These are phyloP conservation scores for Abrus pulchellus DNA, from an alignment of 306 rosid species.

Conservation along the genomic window DNA sequence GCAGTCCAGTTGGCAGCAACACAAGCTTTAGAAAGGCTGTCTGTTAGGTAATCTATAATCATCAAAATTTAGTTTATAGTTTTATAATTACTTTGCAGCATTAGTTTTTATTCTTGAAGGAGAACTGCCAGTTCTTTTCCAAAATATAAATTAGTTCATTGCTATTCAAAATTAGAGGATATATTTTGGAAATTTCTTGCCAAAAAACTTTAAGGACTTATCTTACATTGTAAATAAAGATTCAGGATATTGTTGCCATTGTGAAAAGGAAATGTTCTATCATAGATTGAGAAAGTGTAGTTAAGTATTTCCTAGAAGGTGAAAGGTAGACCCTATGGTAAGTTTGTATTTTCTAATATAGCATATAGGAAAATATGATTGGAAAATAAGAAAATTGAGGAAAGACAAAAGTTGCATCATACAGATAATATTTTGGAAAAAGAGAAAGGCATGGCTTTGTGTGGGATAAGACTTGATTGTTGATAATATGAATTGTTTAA, in stretches of 20 bases:
- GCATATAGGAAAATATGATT: not conserved
- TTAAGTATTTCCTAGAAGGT: slow-evolving; percentile 20
- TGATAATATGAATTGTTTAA: slow-evolving; percentile 17
- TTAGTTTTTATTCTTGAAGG: slow-evolving; percentile 13
- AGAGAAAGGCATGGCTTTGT: not conserved
- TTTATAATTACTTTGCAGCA: slow-evolving; percentile 20
- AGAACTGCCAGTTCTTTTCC: not conserved
- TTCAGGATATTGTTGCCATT: slow-evolving; percentile 27
- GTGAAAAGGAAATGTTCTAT: slow-evolving; percentile 12
- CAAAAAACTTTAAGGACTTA: not conserved
- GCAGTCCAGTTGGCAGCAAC: slow-evolving; percentile 61
- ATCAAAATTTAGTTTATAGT: slow-evolving; percentile 24
- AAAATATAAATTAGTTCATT: not conserved
- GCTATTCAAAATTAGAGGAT: slow-evolving; percentile 14
- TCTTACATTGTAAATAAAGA: slow-evolving; percentile 14
- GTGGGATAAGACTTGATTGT: slow-evolving; percentile 6
- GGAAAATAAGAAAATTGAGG: slow-evolving; percentile 21
- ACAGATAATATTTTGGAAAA: slow-evolving; percentile 22
- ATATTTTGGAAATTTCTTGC: slow-evolving; percentile 12
- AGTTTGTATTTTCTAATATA: slow-evolving; percentile 11
- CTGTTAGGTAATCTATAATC: slow-evolving; percentile 67
- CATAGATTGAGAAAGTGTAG: slow-evolving; percentile 1
- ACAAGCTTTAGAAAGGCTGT: slow-evolving; percentile 80
- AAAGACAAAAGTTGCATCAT: slow-evolving; percentile 17
- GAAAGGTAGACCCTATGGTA: slow-evolving; percentile 15